Base-by-base conservation (phyloP, 768 basidiomycete species). In the Lentinus tigrinus region DNA sequence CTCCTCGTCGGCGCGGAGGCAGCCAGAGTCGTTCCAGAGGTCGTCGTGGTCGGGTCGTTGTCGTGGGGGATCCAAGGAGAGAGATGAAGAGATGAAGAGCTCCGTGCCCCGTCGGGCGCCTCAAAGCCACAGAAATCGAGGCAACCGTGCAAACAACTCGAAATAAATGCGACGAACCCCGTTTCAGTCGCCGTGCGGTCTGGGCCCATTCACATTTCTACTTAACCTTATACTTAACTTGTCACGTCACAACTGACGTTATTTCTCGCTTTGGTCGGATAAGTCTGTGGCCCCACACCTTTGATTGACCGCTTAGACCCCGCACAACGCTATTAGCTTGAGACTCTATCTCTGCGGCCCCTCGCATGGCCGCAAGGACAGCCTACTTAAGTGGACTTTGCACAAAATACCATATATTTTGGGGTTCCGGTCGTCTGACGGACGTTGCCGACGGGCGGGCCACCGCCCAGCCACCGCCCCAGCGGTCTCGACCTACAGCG, bases 81-180 rank as follows among this genome's bases (percentile, higher is more conserved):
- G 36, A 26, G 31, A 44, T 28, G 52, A 23, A 26, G 49, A 40
- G 36, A 26, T 21, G 24, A 36, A 17, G 28, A 56, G 21, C 42
- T 26, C 28, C 43, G 8, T 6, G 31, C 7, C 31, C 19, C n/a
- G 34, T 23, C 46, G 34, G 31, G 21, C 44, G 37, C 59, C 62
- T 55, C 62, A 60, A 57, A 60, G 57, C 60, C 48, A 44, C 54
- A 60, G 43, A n/a, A 21, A 50, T 52, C 43, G 38, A 44, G 43
- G 50, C 52, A 31, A 40, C 50, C 48, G 59, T 34, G 14, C 48
- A 34, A 37, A 36, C 48, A 51, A 31, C 44, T 5, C 36, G 38
- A 27, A 47, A 53, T 53, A 53, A 58, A 44, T 48, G 52, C 53
- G 21, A 34, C 23, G 16, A 1, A 44, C 58, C 54, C 51, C 44